phyloP scores from a whole-genome alignment of 2,329 filamentous ascomycete species.

The Beauveria bassiana region DNA sequence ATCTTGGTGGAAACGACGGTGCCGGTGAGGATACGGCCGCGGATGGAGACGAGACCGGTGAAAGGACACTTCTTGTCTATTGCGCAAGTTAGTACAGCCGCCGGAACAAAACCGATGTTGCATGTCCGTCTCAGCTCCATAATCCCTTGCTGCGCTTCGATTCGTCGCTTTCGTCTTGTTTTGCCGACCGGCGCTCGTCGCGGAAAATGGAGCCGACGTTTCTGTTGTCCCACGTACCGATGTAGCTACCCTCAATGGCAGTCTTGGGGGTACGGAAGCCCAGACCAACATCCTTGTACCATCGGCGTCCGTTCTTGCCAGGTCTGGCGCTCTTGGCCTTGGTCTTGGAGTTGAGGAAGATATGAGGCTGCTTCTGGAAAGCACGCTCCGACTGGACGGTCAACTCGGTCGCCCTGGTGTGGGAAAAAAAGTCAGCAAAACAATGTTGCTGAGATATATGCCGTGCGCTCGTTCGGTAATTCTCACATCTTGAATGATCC shows the following conservation, averaged over 20 bases:
- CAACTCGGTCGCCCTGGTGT: constrained; percentile 86
- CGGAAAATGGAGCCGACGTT: constrained; percentile 3
- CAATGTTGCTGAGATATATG: not conserved
- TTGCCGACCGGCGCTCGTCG: not conserved
- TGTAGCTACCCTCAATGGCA: constrained; percentile 98
- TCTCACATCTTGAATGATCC: constrained; percentile 39
- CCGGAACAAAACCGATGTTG: not conserved
- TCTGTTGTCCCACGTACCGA: constrained; percentile 63
- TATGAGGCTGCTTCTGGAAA: constrained; percentile 99
- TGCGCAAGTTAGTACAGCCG: not conserved
- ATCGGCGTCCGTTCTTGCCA: constrained; percentile 87
- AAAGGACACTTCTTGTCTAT: constrained; percentile 99
- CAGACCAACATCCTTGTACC: constrained; percentile 99
- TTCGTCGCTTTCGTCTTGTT: not conserved
- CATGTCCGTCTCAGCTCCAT: not conserved
- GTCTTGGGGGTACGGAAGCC: constrained; percentile 98
- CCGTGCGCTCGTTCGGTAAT: constrained; percentile 9
- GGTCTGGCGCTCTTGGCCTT: constrained; percentile 77
- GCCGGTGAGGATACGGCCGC: constrained; percentile 98
- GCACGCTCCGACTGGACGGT: constrained; percentile 99
- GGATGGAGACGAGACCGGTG: constrained; percentile 98
- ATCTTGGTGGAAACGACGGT: constrained; percentile 99
- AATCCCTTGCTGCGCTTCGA: constrained; percentile 1
- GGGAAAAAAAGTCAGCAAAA: constrained; percentile 10
- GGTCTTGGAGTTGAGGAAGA: constrained; percentile 97